These are phyloP conservation scores for Oemleria cerasiformis DNA, from an alignment of 306 rosid genomes.

Conservation along the genomic window DNA sequence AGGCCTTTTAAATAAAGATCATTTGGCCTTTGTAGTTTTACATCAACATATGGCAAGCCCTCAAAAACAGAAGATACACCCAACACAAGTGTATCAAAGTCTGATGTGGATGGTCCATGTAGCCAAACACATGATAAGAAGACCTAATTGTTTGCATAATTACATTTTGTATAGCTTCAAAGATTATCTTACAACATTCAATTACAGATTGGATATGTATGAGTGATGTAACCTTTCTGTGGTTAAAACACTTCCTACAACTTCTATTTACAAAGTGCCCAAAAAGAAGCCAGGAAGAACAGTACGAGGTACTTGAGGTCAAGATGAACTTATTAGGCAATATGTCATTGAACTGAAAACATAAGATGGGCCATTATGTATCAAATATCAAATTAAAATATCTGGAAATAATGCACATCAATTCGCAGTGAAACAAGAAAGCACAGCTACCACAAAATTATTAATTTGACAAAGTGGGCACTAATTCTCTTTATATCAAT, in stretches of 20 bases:
- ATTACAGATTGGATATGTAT: not conserved
- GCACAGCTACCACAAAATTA: too few relatives aligned
- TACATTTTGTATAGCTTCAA: not conserved
- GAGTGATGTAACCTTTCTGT: not conserved
- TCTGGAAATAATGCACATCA: too few relatives aligned
- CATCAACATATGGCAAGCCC: conserved; percentile 80
- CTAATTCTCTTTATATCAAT: not conserved
- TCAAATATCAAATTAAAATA: too few relatives aligned
- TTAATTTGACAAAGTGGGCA: not conserved
- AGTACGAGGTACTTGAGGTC: not conserved
- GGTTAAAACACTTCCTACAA: not conserved
- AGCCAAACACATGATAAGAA: not conserved
- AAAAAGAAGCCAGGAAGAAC: too few relatives aligned
- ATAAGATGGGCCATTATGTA: not conserved
- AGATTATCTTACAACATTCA: not conserved
- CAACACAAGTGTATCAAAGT: conserved; percentile 21
- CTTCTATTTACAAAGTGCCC: not conserved
- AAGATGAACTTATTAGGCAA: not conserved
- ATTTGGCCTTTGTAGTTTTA: conserved; percentile 96
- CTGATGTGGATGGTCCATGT: not conserved
- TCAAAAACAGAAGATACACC: conserved; percentile 36
- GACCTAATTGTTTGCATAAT: too few relatives aligned
- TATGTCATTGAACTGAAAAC: not conserved
- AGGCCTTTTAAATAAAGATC: conserved; percentile 80
- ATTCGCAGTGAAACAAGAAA: too few relatives aligned